A percentile compares a stretch with the other conserved stretches of the same genome.
phyloP scores from a whole-genome alignment of 1,284 basidiomycete genomes.

The Coriolopsis trogii region DNA sequence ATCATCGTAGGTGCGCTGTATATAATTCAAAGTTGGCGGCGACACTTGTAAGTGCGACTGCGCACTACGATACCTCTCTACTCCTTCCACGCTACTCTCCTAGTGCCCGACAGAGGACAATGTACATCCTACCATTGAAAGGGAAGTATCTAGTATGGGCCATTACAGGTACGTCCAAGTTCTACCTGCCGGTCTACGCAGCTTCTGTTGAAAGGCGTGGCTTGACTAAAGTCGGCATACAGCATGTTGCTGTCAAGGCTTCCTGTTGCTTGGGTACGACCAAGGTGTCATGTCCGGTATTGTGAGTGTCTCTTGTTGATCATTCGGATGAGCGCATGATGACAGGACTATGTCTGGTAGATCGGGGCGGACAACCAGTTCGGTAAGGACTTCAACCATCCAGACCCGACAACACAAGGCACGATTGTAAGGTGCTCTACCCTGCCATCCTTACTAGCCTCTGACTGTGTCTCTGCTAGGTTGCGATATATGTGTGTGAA shows the following conservation, averaged over 20 bases:
- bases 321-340: not conserved
- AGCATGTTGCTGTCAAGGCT: constrained; percentile 44
- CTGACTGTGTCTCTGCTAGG: not conserved
- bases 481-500: constrained; percentile 26
- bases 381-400: constrained; percentile 43
- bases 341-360: constrained; percentile 20
- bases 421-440: constrained; percentile 37
- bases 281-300: constrained; percentile 53
- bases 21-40: constrained; percentile 6
- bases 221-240: not conserved
- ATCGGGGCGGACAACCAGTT: constrained; percentile 48
- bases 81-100: not conserved
- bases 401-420: constrained; percentile 43
- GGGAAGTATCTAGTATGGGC: constrained; percentile 45
- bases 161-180: constrained; percentile 38
- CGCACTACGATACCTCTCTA: not conserved
- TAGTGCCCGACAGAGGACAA: constrained; percentile 10
- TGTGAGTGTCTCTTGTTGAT: constrained; percentile 21
- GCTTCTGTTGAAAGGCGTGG: too few species aligned
- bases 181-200: too few species aligned
- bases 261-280: constrained; percentile 48
- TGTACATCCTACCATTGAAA: constrained; percentile 41
- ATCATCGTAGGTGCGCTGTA: not conserved
- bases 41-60: not conserved
- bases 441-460: too few species aligned